A percentile compares a stretch with the other conserved stretches of the same genome.
phyloP scores from a whole-genome alignment of 2,329 filamentous ascomycete species.

The Chrysoporthe austroafricana region DNA sequence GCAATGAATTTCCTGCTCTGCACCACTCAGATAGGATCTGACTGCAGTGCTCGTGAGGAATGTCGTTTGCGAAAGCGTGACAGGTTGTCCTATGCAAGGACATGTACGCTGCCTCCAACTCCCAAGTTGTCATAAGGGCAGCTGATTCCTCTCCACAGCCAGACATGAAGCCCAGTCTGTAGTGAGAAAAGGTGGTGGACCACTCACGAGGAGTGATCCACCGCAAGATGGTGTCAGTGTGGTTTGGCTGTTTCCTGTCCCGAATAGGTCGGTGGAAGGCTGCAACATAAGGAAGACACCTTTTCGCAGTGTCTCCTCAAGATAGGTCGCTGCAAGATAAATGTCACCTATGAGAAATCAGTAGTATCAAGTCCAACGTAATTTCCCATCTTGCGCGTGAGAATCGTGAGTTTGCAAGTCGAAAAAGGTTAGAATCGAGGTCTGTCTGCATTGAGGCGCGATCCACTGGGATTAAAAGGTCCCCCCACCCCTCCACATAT shows the following conservation, averaged over 20 bases:
- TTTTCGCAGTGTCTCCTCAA: neutral
- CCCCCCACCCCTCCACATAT: neutral
- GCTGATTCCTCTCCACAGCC: conserved; percentile 54
- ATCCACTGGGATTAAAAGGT: conserved; percentile 14
- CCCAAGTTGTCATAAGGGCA: neutral
- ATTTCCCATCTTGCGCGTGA: neutral
- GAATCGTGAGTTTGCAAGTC: neutral
- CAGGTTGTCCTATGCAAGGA: neutral
- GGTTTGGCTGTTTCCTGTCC: conserved; percentile 13
- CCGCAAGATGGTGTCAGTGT: conserved; percentile 13
- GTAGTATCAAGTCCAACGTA: conserved; percentile 9
- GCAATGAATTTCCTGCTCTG: too few species aligned
- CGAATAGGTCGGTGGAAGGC: neutral
- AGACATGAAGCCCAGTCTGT: conserved; percentile 49
- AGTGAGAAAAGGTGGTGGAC: conserved; percentile 55
- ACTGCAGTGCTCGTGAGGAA: neutral
- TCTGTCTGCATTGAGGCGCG: conserved; percentile 27
- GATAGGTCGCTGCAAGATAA: neutral
- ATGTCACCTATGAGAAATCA: conserved; percentile 20
- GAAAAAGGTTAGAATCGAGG: conserved; percentile 10
- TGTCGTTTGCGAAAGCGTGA: neutral
- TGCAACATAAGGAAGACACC: neutral
- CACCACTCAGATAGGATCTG: too few species aligned
- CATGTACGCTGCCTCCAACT: neutral
- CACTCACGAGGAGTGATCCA: conserved; percentile 18